Conservation (phyloP, 148 eudicot species). For the Chenopodium quinoa region DNA sequence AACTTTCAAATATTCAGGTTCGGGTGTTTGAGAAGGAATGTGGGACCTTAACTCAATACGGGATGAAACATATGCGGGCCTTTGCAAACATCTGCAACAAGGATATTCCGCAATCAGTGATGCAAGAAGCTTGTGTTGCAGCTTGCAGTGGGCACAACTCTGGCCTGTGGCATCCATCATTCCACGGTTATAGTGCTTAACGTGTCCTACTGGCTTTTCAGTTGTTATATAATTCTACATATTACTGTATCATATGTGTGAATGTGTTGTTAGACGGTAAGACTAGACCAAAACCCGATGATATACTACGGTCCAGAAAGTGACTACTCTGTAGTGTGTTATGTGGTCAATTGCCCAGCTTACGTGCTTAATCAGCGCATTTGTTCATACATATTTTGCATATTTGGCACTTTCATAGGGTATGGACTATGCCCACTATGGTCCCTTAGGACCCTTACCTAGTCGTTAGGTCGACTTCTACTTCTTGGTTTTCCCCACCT, state of each 20-base stretch:
- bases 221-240: not conserved
- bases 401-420: not conserved
- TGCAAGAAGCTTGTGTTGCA: slow-evolving; percentile 53
- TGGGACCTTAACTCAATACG: slow-evolving; percentile 80
- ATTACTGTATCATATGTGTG: not conserved
- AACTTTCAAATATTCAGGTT: slow-evolving; percentile 38
- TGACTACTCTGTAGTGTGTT: not conserved
- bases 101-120: slow-evolving; percentile 29
- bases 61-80: slow-evolving; percentile 92
- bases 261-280: not conserved
- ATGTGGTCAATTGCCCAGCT: not conserved
- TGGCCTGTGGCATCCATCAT: slow-evolving; percentile 27
- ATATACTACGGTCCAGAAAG: not conserved
- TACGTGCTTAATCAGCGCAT: not conserved
- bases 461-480: not conserved
- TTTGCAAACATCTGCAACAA: slow-evolving; percentile 91
- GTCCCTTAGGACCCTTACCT: not conserved
- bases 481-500: not conserved
- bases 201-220: not conserved
- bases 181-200: slow-evolving; percentile 38
- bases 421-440: not conserved
- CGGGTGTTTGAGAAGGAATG: slow-evolving; percentile 77
- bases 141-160: slow-evolving; percentile 37
- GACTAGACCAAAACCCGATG: not conserved
- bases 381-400: not conserved